Evolutionary conservation across 306 rosid genomes (phyloP).

Genomic region (Ammopiptanthus mongolicus): DNA sequence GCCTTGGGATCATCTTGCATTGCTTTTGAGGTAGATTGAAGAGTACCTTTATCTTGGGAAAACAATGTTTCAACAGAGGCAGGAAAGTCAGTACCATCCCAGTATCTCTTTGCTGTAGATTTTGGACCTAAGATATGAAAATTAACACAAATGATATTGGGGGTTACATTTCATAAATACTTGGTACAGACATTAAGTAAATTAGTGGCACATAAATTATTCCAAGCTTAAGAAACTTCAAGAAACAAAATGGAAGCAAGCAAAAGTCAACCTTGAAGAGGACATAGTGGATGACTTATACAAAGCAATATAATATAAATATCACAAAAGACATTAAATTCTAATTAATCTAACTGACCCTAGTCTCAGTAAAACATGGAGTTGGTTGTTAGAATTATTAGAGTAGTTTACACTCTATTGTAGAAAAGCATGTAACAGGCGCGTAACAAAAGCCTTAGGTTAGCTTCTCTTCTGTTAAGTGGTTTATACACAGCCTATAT

Average conservation of each 20-base stretch:
- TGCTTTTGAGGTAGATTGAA: neutral
- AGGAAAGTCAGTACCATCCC: neutral
- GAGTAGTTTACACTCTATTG: too few species aligned
- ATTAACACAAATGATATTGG: neutral
- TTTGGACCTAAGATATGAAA: conserved; percentile 11
- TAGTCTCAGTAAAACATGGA: neutral
- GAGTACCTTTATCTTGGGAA: conserved; percentile 16
- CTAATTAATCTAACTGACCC: neutral
- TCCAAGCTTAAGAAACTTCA: neutral
- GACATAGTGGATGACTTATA: neutral
- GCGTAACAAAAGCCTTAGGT: too few species aligned
- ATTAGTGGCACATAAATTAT: neutral
- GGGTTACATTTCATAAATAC: neutral
- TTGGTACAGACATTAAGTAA: neutral
- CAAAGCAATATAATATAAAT: neutral
- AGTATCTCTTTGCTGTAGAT: conserved; percentile 5
- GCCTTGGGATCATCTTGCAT: neutral
- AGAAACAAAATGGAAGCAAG: neutral
- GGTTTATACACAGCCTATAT: too few species aligned
- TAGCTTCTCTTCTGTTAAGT: too few species aligned
- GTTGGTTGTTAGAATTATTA: neutral
- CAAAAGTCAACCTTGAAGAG: neutral
- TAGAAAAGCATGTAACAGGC: too few species aligned
- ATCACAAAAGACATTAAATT: neutral
- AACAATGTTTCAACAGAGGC: conserved; percentile 13